These are phyloP conservation scores for Clohesyomyces aquaticus DNA, from an alignment of 495 filamentous ascomycete species.

Conservation along the genomic window DNA sequence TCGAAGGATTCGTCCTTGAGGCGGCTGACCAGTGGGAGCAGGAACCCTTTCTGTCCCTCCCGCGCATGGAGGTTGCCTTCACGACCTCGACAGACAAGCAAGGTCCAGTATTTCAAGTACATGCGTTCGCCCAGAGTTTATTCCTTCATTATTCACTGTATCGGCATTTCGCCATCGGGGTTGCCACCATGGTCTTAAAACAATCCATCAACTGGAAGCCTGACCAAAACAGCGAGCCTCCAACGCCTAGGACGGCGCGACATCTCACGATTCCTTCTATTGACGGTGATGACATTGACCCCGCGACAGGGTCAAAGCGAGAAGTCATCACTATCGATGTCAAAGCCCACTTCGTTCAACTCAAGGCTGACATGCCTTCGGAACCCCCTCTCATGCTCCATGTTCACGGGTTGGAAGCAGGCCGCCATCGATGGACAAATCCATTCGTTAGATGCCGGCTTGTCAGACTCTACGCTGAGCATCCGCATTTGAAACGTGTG, in stretches of 20 bases:
- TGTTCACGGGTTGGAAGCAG: slow-evolving; percentile 75
- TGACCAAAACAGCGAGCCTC: slow-evolving; percentile 7
- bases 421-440: slow-evolving; percentile 79
- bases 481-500: slow-evolving; percentile 74
- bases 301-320: slow-evolving; percentile 18
- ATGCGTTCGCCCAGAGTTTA: slow-evolving; percentile 76
- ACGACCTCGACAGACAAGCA: slow-evolving; percentile 82
- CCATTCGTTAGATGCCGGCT: slow-evolving; percentile 78
- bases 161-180: slow-evolving; percentile 85
- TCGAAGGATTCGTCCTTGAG: slow-evolving; percentile 90
- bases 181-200: slow-evolving; percentile 75
- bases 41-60: slow-evolving; percentile 84
- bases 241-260: neutral
- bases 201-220: slow-evolving; percentile 61
- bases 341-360: slow-evolving; percentile 74
- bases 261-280: slow-evolving; percentile 36
- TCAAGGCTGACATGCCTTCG: slow-evolving; percentile 84
- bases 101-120: slow-evolving; percentile 84
- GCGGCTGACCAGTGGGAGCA: slow-evolving; percentile 79
- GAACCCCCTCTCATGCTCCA: slow-evolving; percentile 92
- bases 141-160: slow-evolving; percentile 90
- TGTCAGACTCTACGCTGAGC: slow-evolving; percentile 80
- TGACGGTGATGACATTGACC: slow-evolving; percentile 37
- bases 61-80: slow-evolving; percentile 82
- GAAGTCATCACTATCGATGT: slow-evolving; percentile 84